Base-by-base conservation (phyloP, 495 filamentous ascomycete genomes). In the Lichina pygmaea region DNA sequence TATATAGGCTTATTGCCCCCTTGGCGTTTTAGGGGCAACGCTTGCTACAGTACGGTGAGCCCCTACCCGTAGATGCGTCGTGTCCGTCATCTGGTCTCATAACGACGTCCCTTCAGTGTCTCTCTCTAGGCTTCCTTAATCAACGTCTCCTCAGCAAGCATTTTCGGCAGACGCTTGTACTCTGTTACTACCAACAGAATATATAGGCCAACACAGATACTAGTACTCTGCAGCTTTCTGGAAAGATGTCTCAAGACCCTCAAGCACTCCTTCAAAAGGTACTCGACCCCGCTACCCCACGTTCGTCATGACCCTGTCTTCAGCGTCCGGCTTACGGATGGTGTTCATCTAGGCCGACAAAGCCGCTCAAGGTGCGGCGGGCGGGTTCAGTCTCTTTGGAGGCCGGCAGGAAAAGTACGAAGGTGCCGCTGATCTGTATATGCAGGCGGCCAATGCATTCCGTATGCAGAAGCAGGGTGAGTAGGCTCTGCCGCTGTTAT, bases 351-450 rank as follows among this genome's bases (percentile, higher is more conserved):
- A 91, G 82, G 84, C 84, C 56, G 79, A 86, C 54, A 85, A 82
- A 68, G 68, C 76, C 13, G 66, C 76, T 5, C 56, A 68, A 50
- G 60, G 73, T 50, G 81, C 81, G 10, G 63, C 66, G n/a, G 62
- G 75, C 4, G 83, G 85, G 42, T 77, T 74, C 52, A 73, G 67
- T 50, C 75, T 86, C 58, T 89, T 92, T 51, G 74, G 80, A 40
- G 77, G 78, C 33, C 67, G 72, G 46, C 65, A 75, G 54, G 84
- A 92, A 50, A 93, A 93, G 58, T 82, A 75, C 50, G 78, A 86
- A 59, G 70, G 70, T 62, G 84, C 83, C 8, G 78, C 79, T 45
- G 78, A 89, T 51, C 63, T 86, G 42, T 93, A 80, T 54, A 68
- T 69, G 41, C 72, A 84, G 52, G 83, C 83, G 34, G 85, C 75